Conservation (phyloP, 441 rosid species). For the Iberis amara region DNA sequence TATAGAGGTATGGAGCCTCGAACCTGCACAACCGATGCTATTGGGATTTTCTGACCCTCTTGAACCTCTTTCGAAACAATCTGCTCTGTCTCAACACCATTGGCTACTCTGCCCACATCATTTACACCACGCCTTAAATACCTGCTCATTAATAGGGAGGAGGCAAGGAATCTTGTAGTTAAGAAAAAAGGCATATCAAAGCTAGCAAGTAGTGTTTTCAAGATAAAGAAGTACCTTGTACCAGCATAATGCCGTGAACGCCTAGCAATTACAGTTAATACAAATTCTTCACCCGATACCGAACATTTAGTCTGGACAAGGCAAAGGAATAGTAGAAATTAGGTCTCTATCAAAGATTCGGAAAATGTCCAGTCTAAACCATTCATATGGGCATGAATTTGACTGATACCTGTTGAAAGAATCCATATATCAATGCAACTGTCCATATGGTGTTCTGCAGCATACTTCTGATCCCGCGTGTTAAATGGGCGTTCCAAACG, state of each 20-base stretch:
- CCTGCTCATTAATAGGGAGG: constrained; percentile 31
- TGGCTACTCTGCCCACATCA: constrained; percentile 71
- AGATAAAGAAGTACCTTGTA: constrained; percentile 46
- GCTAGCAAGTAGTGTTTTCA: constrained; percentile 5
- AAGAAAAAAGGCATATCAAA: constrained; percentile 8
- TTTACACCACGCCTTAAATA: constrained; percentile 69
- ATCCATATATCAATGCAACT: constrained; percentile 62
- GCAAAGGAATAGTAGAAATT: constrained; percentile 6
- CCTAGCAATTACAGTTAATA: constrained; percentile 57
- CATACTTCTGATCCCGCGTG: constrained; percentile 45
- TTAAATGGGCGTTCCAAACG: constrained; percentile 67
- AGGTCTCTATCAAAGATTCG: neutral
- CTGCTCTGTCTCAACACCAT: constrained; percentile 83
- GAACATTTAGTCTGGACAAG: constrained; percentile 49
- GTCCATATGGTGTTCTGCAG: constrained; percentile 64
- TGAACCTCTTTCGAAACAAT: constrained; percentile 57
- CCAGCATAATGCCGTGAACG: constrained; percentile 85
- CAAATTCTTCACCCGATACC: constrained; percentile 43
- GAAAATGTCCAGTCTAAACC: constrained; percentile 1
- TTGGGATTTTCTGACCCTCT: constrained; percentile 42
- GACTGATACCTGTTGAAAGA: constrained; percentile 67
- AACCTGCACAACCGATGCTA: constrained; percentile 59
- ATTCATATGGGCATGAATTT: neutral
- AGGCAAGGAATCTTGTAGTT: constrained; percentile 15
- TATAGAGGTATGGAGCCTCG: constrained; percentile 77